phyloP scores from a whole-genome alignment of 2,329 filamentous ascomycete genomes.

The Periconia sp. region DNA sequence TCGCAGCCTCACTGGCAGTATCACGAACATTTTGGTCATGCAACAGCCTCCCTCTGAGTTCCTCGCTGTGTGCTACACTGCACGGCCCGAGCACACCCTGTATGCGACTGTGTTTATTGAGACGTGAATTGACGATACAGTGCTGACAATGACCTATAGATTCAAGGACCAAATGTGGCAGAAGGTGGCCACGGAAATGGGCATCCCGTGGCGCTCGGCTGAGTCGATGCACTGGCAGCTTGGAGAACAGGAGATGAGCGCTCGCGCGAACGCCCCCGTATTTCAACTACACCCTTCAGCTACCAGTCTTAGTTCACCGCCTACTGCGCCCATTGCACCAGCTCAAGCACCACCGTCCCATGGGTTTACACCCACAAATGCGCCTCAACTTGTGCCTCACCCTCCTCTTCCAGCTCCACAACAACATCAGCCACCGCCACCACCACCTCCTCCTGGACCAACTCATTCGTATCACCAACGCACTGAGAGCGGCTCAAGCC shows the following conservation, averaged over 20 bases:
- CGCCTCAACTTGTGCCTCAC: constrained; percentile 42
- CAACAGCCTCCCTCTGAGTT: constrained; percentile 5
- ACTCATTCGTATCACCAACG: constrained; percentile 41
- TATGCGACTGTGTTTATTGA: constrained; percentile 11
- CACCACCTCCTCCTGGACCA: constrained; percentile 28
- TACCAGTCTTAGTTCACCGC: constrained; percentile 40
- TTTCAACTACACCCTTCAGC: constrained; percentile 64
- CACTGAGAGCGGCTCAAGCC: constrained; percentile 39
- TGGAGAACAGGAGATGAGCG: constrained; percentile 91
- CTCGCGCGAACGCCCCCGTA: constrained; percentile 85
- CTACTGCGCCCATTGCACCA: constrained; percentile 30
- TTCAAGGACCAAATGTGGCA: constrained; percentile 99
- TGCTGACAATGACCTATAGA: constrained; percentile 57
- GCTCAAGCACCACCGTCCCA: constrained; percentile 27
- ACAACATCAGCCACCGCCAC: constrained; percentile 33
- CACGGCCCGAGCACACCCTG: constrained; percentile 3
- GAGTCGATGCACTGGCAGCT: constrained; percentile 99
- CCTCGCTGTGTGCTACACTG: constrained; percentile 1
- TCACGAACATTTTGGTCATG: constrained; percentile 13
- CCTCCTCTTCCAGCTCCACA: constrained; percentile 24
- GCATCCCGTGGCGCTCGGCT: constrained; percentile 90
- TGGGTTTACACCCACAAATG: constrained; percentile 47
- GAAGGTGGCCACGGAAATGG: constrained; percentile 93
- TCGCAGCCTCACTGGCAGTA: constrained; percentile 2
- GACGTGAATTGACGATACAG: constrained; percentile 2